phyloP scores from a whole-genome alignment of 2,329 filamentous ascomycete genomes.

The Myriosclerotinia duriaeana region DNA sequence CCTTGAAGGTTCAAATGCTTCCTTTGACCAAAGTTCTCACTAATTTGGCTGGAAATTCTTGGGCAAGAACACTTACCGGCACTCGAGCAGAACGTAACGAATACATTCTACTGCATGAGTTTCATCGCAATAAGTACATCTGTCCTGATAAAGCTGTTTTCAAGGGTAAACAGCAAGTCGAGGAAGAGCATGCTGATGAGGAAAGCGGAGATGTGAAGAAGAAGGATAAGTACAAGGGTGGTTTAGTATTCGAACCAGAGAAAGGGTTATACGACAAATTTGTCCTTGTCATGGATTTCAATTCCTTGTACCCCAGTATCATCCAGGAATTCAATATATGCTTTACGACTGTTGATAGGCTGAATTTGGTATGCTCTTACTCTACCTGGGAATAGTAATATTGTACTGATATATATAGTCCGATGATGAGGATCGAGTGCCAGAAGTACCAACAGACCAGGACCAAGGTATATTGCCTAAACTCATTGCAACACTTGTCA shows the following conservation, averaged over 20 bases:
- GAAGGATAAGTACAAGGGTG: conserved; percentile 99
- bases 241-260: conserved; percentile 96
- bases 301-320: conserved; percentile 99
- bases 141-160: conserved; percentile 92
- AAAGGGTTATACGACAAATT: conserved; percentile 98
- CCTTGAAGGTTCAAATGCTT: conserved; percentile 85
- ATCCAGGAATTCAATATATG: conserved; percentile 99
- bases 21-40: conserved; percentile 93
- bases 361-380: conserved; percentile 58
- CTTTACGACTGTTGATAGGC: conserved; percentile 92
- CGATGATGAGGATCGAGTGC: conserved; percentile 83
- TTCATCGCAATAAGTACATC: conserved; percentile 95
- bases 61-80: conserved; percentile 92
- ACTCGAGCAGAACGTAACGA: conserved; percentile 97
- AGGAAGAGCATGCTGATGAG: conserved; percentile 70
- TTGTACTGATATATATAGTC: conserved; percentile 46
- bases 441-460: conserved; percentile 77
- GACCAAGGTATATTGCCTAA: conserved; percentile 82
- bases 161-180: conserved; percentile 68
- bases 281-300: conserved; percentile 99
- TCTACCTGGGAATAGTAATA: not conserved
- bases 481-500: conserved; percentile 89
- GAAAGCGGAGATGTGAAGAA: conserved; percentile 80
- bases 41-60: conserved; percentile 95
- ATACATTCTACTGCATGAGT: conserved; percentile 97